Evolutionary conservation across 352 stramenopile species (phyloP).

Genomic region (Pythium dissimile): DNA sequence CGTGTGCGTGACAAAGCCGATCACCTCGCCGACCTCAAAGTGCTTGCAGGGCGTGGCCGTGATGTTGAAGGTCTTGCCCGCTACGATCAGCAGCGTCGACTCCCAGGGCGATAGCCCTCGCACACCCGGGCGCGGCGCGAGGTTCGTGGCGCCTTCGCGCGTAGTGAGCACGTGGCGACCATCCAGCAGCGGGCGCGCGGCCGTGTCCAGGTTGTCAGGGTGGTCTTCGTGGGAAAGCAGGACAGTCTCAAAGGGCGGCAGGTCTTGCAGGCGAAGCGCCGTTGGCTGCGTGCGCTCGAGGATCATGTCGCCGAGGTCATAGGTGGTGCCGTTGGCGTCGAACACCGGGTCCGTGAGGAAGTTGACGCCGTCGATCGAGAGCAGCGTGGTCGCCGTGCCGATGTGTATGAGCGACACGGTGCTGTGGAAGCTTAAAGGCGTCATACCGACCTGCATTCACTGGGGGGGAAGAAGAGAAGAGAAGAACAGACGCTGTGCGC

Average conservation of each 20-base stretch:
- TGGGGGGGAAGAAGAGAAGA: not conserved
- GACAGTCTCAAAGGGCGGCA: conserved; percentile 31
- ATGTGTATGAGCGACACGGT: conserved; percentile 38
- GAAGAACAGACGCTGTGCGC: no score
- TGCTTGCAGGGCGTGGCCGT: conserved; percentile 38
- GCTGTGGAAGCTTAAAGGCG: conserved; percentile 8
- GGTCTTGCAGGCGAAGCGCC: conserved; percentile 24
- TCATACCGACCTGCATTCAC: not conserved
- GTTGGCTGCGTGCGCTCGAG: conserved; percentile 22
- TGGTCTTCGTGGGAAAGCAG: conserved; percentile 42
- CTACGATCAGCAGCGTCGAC: conserved; percentile 21
- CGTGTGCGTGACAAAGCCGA: conserved; percentile 35
- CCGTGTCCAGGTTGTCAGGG: conserved; percentile 34
- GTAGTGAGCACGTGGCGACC: conserved; percentile 39
- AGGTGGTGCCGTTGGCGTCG: conserved; percentile 22
- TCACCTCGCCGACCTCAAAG: conserved; percentile 29
- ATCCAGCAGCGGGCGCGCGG: conserved; percentile 33
- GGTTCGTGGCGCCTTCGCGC: conserved; percentile 33
- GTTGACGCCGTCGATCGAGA: conserved; percentile 38
- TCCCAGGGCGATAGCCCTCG: conserved; percentile 31
- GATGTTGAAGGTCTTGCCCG: conserved; percentile 35
- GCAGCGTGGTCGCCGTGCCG: conserved; percentile 30
- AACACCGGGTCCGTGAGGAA: conserved; percentile 37
- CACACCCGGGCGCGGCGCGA: conserved; percentile 35
- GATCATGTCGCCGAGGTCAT: conserved; percentile 9